Base-by-base conservation (phyloP, 345 rosid genomes). In the Dimocarpus longan region DNA sequence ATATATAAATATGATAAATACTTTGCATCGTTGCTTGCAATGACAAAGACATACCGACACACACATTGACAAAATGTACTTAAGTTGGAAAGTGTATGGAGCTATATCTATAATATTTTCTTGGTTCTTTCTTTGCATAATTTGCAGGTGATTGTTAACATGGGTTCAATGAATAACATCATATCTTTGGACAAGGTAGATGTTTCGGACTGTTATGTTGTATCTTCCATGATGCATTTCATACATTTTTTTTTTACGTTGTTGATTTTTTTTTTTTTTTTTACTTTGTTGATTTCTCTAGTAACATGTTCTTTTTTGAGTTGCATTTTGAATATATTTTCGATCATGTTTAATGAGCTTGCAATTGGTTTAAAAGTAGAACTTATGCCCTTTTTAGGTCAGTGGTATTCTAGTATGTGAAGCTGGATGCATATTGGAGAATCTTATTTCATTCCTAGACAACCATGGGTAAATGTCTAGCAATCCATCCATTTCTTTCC, bases 351-450 rank as follows among this genome's bases (percentile, higher is more conserved):
- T 43, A 28, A 15, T 26, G 44, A 28, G 10, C 57, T 62, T 78
- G 64, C 26, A 57, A 75, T 46, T 46, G 26, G 70, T 19, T 28
- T 32, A 9, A 57, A 59, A 39, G 57, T 1, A 76, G 68, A 62
- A 22, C 8, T 75, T 60, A 75, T 10, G 10, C 68, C 42, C 74
- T 63, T 59, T 52, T 44, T 77, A 93, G 97, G 94, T 91, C 77
- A 91, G 94, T 75, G 99, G 99, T 32, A 83, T 94, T 80, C 85
- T 95, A 82, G 98, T 94, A 75, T 90, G 95, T 85, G 98, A 95
- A 87, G 99, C 98, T 52, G 99, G 98, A 74, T 93, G 99, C 89
- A 95, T 95, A 84, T 84, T 94, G 90, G 97, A 94, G 91, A 93
- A 91, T 84, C 85, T 95, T 76, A 84, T 86, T 64, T 86, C 93